Evolutionary conservation across 352 stramenopile species (phyloP), one percentile per base, ranked within the genome.

Genomic region (Phytophthora tubulina): DNA sequence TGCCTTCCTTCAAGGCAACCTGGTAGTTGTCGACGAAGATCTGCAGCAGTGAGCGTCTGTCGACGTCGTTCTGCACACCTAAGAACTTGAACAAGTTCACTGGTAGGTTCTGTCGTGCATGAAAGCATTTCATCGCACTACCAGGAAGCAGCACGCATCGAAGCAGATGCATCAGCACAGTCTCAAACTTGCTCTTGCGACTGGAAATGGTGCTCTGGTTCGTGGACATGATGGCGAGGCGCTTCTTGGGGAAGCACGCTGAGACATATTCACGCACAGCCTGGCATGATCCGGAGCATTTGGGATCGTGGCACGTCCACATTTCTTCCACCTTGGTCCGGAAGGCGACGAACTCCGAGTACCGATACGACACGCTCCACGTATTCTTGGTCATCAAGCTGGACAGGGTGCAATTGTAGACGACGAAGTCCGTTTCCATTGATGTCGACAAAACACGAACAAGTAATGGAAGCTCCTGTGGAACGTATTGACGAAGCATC

Each of bases 21-120:
- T 85, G 61, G 70, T 79, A 82, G 64, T 89, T 88, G 71, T 91
- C 85, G 33, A 93, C 74, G 63, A 87, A 91, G 41, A 91, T 80
- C 67, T 93, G 83, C 13, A 93, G 73, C 52, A 93, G 72, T 51
- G 85, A 91, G 13, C 85, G 83, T 39, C 74, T 79, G 50, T 91
- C 81, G 30, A 64, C 67, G 14, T 73, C 73, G 39, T 86, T 68
- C 42, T 79, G 44, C n/a, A 93, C 85, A 17, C 80, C 76, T 2
- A 93, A 73, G 42, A 91, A 91, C 59, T 84, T 50, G 54, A 90
- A 91, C 33, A 93, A 55, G 46, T 87, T 75, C 14, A n/a, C 54
- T 4, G 85, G 80, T 8, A 93, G 75, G 3, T 74, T 63, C 38
- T 78, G 80, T 31, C 85, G 83, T 6, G 83, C 83, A 30, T 75